Conservation (phyloP, 768 basidiomycete genomes). For the Hydnomerulius pinastri region DNA sequence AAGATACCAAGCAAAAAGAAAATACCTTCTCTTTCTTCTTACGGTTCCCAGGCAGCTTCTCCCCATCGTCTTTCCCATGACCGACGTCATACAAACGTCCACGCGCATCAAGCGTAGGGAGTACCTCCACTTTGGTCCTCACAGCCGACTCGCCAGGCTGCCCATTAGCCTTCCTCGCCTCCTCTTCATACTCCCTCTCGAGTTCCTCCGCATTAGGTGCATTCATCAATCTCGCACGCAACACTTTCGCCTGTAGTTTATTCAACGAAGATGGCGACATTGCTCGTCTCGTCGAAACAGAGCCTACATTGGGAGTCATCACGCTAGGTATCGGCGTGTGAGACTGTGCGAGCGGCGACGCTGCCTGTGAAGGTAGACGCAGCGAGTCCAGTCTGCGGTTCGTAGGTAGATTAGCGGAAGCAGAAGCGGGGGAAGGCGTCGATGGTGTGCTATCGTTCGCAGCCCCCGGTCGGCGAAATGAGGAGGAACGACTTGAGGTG, state of each 20-base stretch:
- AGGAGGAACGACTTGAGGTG: slow-evolving; percentile 76
- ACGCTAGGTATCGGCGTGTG: slow-evolving; percentile 90
- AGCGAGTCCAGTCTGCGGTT: slow-evolving; percentile 63
- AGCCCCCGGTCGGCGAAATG: slow-evolving; percentile 84
- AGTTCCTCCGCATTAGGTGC: slow-evolving; percentile 74
- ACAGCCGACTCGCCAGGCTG: slow-evolving; percentile 40
- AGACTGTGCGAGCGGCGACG: slow-evolving; percentile 59
- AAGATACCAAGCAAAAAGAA: slow-evolving; percentile 1
- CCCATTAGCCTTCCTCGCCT: slow-evolving; percentile 53
- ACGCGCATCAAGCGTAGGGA: slow-evolving; percentile 85
- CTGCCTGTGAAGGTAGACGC: slow-evolving; percentile 58
- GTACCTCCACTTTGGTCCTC: slow-evolving; percentile 70
- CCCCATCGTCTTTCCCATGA: slow-evolving; percentile 62
- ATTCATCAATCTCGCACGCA: slow-evolving; percentile 87
- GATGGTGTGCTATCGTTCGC: slow-evolving; percentile 52
- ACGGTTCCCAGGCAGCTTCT: slow-evolving; percentile 63
- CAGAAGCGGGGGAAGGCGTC: slow-evolving; percentile 51
- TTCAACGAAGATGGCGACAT: slow-evolving; percentile 83
- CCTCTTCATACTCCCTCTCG: slow-evolving; percentile 84
- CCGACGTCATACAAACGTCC: slow-evolving; percentile 93
- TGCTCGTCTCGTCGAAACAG: slow-evolving; percentile 40
- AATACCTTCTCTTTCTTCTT: slow-evolving; percentile 74
- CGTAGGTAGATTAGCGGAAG: slow-evolving; percentile 30
- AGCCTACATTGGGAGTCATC: slow-evolving; percentile 66
- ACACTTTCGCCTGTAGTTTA: slow-evolving; percentile 87